These are phyloP conservation scores for Phaseolus lunatus DNA, from an alignment of 306 rosid species.

Conservation along the genomic window DNA sequence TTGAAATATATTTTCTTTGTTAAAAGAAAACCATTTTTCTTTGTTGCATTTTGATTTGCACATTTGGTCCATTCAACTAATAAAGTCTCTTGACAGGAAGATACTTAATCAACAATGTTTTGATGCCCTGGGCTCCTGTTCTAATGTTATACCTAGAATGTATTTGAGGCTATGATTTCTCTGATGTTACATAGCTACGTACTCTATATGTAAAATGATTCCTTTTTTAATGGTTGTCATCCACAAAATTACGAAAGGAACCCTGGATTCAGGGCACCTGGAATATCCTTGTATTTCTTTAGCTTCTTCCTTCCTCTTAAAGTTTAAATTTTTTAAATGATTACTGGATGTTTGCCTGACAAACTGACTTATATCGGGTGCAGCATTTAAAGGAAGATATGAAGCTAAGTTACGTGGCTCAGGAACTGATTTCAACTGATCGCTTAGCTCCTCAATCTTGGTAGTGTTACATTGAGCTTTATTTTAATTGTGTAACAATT, in stretches of 20 bases:
- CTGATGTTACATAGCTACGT: neutral
- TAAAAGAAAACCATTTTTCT: slow-evolving; percentile 25
- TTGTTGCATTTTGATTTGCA: slow-evolving; percentile 29
- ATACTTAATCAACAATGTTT: slow-evolving; percentile 1
- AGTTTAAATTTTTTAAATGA: slow-evolving; percentile 26
- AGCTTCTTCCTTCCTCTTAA: slow-evolving; percentile 24
- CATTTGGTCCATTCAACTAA: slow-evolving; percentile 1
- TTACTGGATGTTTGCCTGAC: slow-evolving; percentile 38
- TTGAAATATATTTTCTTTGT: slow-evolving; percentile 41
- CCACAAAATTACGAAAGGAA: slow-evolving; percentile 15
- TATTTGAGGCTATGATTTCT: slow-evolving; percentile 33
- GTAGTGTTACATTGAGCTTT: slow-evolving; percentile 64
- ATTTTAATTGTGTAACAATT: slow-evolving; percentile 25
- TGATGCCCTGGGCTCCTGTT: neutral
- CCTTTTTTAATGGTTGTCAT: slow-evolving; percentile 22
- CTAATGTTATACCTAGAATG: neutral
- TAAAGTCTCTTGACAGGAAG: neutral
- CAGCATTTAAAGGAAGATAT: slow-evolving; percentile 99
- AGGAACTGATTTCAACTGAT: slow-evolving; percentile 88
- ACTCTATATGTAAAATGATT: slow-evolving; percentile 17
- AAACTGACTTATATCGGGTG: slow-evolving; percentile 44
- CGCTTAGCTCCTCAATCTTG: slow-evolving; percentile 97
- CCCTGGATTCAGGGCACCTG: neutral
- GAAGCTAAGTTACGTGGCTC: slow-evolving; percentile 95
- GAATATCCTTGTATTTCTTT: slow-evolving; percentile 32